Base-by-base conservation (phyloP, 768 basidiomycete species). In the Cystobasidiopsis lactophilus region DNA sequence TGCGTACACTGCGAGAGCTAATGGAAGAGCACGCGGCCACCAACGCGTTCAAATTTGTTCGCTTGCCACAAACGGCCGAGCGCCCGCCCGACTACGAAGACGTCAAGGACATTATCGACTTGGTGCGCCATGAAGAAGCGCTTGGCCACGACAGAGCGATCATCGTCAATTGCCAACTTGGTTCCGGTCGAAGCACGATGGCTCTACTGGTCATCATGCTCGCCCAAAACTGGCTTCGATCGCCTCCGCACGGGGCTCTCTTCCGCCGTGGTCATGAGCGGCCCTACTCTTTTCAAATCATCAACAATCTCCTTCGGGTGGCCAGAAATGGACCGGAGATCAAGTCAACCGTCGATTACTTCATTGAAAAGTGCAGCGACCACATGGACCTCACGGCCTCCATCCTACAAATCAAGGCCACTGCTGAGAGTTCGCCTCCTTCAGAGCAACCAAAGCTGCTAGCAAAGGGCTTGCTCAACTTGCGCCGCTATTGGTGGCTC, bases 161-260 rank as follows among this genome's bases (percentile, higher is more conserved):
- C 53, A 79, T 98, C 18, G 75, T 98, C 33, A 98, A 96, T 62
- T 93, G 89, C 61, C 93, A 98, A 63, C 75, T 98, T 14, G 91
- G 86, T 3, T 73, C 85, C 29, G 89, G 91, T 10, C 73, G 93
- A 60, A 89, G 85, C 55, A 91, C 89, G 0, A 68, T 86, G 46
- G 79, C 85, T n/a, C 82, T 88, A 18, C 83, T 89, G 40, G 75
- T 89, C 51, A 70, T 95, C 38, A 69, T 85, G 23, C 72, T 95
- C 27, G 83, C 89, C 49, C 75, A 81, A 58, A 73, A 79, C 62
- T 93, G 89, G 89, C 66, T 91, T 10, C 59, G 56, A 2, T 7
- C 37, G 10, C 53, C 48, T 35, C 45, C 54, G 9, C 44, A 60
- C 33, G 7, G 9, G 7, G 31, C 49, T 43, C 41, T 52, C 43